These are phyloP conservation scores for Candida sojae DNA, from an alignment of 1,139 yeast genomes.

Conservation along the genomic window DNA sequence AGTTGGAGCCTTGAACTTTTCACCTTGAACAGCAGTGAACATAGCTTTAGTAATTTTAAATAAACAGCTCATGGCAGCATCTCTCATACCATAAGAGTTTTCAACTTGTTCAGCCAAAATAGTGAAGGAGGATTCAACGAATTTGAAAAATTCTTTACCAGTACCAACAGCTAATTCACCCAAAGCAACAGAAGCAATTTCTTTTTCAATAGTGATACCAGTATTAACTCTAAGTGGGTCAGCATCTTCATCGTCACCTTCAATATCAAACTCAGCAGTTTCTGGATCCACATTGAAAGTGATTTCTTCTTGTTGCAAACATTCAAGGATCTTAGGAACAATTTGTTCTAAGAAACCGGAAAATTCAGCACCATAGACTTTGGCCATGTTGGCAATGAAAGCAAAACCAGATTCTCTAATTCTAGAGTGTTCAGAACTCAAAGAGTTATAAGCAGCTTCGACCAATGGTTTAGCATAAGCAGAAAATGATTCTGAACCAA, in stretches of 20 bases:
- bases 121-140: constrained; percentile 69
- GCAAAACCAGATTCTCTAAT: constrained; percentile 94
- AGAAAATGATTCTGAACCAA: constrained; percentile 85
- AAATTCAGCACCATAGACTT: constrained; percentile 89
- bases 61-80: constrained; percentile 77
- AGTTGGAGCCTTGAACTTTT: constrained; percentile 58
- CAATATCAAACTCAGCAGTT: constrained; percentile 44
- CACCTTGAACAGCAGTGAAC: constrained; percentile 57
- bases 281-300: constrained; percentile 49
- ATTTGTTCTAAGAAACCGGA: constrained; percentile 81
- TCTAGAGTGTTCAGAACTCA: constrained; percentile 77
- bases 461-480: constrained; percentile 87
- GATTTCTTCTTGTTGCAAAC: constrained; percentile 82
- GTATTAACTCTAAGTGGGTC: constrained; percentile 73
- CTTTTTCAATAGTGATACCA: constrained; percentile 95
- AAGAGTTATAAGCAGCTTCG: constrained; percentile 81
- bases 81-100: constrained; percentile 90
- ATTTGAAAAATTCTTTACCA: constrained; percentile 75
- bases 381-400: constrained; percentile 93
- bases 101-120: constrained; percentile 72
- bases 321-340: constrained; percentile 80
- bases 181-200: constrained; percentile 92
- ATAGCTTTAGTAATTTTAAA: constrained; percentile 83
- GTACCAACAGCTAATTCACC: constrained; percentile 89
- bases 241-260: constrained; percentile 66